These are phyloP conservation scores for Lagerstroemia speciosa DNA, from an alignment of 345 rosid species.

Conservation along the genomic window DNA sequence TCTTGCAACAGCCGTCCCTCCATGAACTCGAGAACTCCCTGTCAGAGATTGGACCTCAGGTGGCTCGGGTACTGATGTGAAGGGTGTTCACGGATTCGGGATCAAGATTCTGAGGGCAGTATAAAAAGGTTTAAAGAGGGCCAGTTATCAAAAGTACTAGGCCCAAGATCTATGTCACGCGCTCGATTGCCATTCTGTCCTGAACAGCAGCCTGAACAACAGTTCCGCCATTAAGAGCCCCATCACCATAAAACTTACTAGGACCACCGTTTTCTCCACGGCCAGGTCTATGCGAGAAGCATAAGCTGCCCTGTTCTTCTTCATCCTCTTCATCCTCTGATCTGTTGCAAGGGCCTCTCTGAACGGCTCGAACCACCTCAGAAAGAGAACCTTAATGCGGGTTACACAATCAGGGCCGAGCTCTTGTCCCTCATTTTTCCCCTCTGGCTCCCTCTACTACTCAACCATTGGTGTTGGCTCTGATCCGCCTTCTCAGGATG, in stretches of 20 bases:
- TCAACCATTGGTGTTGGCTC: slow-evolving; percentile 72
- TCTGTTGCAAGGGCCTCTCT: slow-evolving; percentile 65
- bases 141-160: no score
- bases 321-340: slow-evolving; percentile 49
- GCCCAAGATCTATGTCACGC: slow-evolving; percentile 42
- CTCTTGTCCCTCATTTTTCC: slow-evolving; percentile 70
- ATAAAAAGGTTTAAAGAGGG: no score
- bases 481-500: slow-evolving; percentile 56
- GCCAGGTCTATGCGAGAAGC: slow-evolving; percentile 76
- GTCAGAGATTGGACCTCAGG: no score
- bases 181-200: slow-evolving; percentile 76
- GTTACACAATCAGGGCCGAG: slow-evolving; percentile 78
- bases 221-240: slow-evolving; percentile 56
- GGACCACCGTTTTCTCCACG: slow-evolving; percentile 84
- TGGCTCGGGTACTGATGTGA: no score
- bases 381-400: slow-evolving; percentile 59
- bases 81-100: no score
- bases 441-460: slow-evolving; percentile 62
- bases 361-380: slow-evolving; percentile 88
- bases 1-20: no score
- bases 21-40: no score
- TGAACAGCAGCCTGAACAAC: slow-evolving; percentile 79
- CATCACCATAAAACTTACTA: slow-evolving; percentile 96
- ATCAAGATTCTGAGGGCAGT: no score
- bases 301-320: slow-evolving; percentile 62